A percentile compares a stretch with the other conserved stretches of the same genome.
These are phyloP conservation scores for Sungouiella thailandica DNA, from an alignment of 805 yeast species.

Conservation along the genomic window DNA sequence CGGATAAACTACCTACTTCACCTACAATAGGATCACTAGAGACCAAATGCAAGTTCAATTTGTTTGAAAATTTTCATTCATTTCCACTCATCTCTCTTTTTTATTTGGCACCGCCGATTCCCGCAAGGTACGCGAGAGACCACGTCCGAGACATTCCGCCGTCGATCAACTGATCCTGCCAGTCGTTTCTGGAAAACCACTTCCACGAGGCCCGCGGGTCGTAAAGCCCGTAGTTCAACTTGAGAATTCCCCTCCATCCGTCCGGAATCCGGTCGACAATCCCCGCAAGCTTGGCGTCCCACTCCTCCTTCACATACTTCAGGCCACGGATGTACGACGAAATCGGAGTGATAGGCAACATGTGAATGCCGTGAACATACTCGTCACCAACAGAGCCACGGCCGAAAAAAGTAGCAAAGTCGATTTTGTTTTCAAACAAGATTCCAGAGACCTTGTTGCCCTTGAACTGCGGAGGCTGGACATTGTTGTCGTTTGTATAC, in stretches of 20 bases:
- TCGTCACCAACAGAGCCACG: slow-evolving; percentile 51
- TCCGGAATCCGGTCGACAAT: slow-evolving; percentile 48
- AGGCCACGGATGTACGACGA: slow-evolving; percentile 56
- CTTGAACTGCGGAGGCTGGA: slow-evolving; percentile 47
- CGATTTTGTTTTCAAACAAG: slow-evolving; percentile 65
- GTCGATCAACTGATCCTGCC: slow-evolving; percentile 58
- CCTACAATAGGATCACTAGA: too few relatives aligned
- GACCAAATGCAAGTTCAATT: too few relatives aligned
- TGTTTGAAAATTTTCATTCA: too few relatives aligned
- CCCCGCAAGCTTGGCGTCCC: slow-evolving; percentile 46
- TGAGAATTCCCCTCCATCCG: slow-evolving; percentile 72
- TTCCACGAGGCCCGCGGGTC: slow-evolving; percentile 54
- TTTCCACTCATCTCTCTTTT: not conserved
- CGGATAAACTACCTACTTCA: too few relatives aligned
- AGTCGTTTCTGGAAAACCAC: slow-evolving; percentile 45
- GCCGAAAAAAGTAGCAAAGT: slow-evolving; percentile 73
- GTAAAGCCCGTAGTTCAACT: slow-evolving; percentile 67
- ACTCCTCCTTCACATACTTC: slow-evolving; percentile 56
- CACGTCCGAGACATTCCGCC: slow-evolving; percentile 85
- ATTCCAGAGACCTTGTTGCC: slow-evolving; percentile 66
- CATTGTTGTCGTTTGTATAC: slow-evolving; percentile 35
- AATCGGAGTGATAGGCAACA: slow-evolving; percentile 67
- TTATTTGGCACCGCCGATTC: slow-evolving; percentile 25
- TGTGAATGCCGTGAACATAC: slow-evolving; percentile 75
- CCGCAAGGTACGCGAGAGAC: slow-evolving; percentile 75